Evolutionary conservation across 1,284 basidiomycete genomes (phyloP).

Genomic region (Lentinula novae-zelandiae): DNA sequence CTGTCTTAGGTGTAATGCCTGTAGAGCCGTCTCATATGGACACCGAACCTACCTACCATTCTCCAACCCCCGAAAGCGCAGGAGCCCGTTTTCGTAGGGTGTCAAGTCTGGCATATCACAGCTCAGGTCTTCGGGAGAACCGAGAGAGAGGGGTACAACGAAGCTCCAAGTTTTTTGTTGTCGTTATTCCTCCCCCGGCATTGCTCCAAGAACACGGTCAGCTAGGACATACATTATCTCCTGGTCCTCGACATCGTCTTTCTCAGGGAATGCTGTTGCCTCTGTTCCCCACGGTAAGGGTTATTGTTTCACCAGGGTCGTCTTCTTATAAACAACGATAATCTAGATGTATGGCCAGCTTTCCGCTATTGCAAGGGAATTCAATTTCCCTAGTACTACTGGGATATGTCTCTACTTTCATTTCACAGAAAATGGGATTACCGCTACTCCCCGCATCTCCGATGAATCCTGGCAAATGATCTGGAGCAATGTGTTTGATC

Average conservation of each 20-base stretch:
- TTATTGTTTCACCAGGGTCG: not conserved
- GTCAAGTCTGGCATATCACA: slow-evolving; percentile 56
- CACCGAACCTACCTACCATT: not conserved
- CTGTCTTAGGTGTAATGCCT: slow-evolving; percentile 20
- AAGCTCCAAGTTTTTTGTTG: slow-evolving; percentile 54
- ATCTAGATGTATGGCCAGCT: slow-evolving; percentile 69
- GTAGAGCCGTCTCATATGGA: slow-evolving; percentile 7
- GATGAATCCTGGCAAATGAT: slow-evolving; percentile 74
- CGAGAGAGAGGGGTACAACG: slow-evolving; percentile 44
- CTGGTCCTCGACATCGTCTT: slow-evolving; percentile 56
- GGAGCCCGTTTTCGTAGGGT: slow-evolving; percentile 39
- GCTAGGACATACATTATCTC: slow-evolving; percentile 56
- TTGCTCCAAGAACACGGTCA: slow-evolving; percentile 58
- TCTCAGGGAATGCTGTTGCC: slow-evolving; percentile 72
- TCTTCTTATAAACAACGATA: not conserved
- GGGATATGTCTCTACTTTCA: slow-evolving; percentile 74
- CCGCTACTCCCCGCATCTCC: slow-evolving; percentile 64
- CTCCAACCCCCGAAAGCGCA: slow-evolving; percentile 23
- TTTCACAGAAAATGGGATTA: slow-evolving; percentile 50
- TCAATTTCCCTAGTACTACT: slow-evolving; percentile 70
- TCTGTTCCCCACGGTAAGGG: slow-evolving; percentile 66
- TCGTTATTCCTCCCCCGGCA: slow-evolving; percentile 62
- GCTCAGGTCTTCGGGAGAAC: slow-evolving; percentile 44
- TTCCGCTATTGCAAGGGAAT: slow-evolving; percentile 73
- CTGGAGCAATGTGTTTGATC: slow-evolving; percentile 63